A percentile compares a stretch with the other conserved stretches of the same genome.
phyloP scores from a whole-genome alignment of 805 yeast genomes.

The Barnettozyma wickerhamii region DNA sequence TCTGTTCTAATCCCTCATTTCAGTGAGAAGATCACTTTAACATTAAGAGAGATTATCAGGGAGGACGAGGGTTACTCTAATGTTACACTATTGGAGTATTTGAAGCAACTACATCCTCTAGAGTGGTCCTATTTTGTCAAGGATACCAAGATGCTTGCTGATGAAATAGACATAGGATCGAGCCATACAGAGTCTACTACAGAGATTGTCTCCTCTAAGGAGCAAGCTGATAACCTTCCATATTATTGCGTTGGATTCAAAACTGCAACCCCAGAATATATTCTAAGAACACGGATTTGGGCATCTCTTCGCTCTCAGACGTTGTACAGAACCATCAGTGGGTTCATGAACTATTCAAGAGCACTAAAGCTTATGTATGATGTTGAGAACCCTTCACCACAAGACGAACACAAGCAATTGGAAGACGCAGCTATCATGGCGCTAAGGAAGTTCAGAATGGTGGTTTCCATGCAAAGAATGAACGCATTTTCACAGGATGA shows the following conservation, averaged over 20 bases:
- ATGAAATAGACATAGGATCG: conserved; percentile 34
- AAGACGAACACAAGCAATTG: conserved; percentile 32
- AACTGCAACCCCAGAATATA: conserved; percentile 51
- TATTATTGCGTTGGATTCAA: conserved; percentile 63
- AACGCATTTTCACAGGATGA: conserved; percentile 51
- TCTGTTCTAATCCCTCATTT: conserved; percentile 86
- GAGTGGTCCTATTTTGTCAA: conserved; percentile 73
- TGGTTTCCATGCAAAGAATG: conserved; percentile 63
- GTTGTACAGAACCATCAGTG: conserved; percentile 65
- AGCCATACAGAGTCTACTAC: conserved; percentile 16
- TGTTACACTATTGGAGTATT: conserved; percentile 65
- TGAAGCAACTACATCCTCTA: conserved; percentile 55
- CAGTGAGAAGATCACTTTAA: conserved; percentile 72
- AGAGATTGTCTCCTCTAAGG: conserved; percentile 12
- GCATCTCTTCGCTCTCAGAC: conserved; percentile 74
- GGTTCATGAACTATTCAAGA: conserved; percentile 65
- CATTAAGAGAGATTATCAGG: conserved; percentile 73
- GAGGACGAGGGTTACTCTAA: conserved; percentile 58
- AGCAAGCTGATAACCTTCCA: conserved; percentile 47
- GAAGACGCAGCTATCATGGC: conserved; percentile 52
- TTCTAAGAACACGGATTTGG: conserved; percentile 69
- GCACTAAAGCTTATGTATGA: conserved; percentile 64
- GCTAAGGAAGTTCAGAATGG: conserved; percentile 57
- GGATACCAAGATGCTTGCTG: conserved; percentile 57
- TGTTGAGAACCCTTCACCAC: conserved; percentile 44